Percentiles rank a stretch among this genome's conserved stretches.
phyloP scores from a whole-genome alignment of 495 filamentous ascomycete genomes.

The Tuber brumale region DNA sequence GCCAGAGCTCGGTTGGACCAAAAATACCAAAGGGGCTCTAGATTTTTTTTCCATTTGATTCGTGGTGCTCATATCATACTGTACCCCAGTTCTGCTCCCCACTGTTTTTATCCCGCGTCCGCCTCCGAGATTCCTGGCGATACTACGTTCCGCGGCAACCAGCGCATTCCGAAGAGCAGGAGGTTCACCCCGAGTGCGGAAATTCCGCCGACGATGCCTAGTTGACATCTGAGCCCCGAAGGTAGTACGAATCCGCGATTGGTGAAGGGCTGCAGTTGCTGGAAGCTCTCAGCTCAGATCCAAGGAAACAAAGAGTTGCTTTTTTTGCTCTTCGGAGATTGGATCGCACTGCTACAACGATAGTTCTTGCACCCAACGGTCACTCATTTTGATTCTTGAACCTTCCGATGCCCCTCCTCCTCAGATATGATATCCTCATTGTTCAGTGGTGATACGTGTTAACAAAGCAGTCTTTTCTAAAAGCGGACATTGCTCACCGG shows the following conservation, averaged over 20 bases:
- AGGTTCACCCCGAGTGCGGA: neutral
- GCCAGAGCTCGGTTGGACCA: neutral
- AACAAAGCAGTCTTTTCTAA: neutral
- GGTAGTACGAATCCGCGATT: neutral
- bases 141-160: neutral
- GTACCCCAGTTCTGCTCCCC: neutral
- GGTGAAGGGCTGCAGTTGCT: neutral
- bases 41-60: neutral
- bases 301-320: neutral
- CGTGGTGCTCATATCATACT: neutral
- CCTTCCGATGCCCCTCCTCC: neutral
- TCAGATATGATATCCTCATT: neutral
- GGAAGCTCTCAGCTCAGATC: neutral
- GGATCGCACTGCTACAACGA: neutral
- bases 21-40: neutral
- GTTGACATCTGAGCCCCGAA: neutral
- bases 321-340: constrained; percentile 2
- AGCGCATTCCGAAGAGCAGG: neutral
- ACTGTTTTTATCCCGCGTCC: neutral
- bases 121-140: neutral
- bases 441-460: neutral
- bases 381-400: neutral
- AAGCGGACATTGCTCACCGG: neutral
- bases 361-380: neutral
- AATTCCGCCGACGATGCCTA: neutral